Evolutionary conservation across 345 rosid genomes (phyloP).

Genomic region (Salix purpurea): DNA sequence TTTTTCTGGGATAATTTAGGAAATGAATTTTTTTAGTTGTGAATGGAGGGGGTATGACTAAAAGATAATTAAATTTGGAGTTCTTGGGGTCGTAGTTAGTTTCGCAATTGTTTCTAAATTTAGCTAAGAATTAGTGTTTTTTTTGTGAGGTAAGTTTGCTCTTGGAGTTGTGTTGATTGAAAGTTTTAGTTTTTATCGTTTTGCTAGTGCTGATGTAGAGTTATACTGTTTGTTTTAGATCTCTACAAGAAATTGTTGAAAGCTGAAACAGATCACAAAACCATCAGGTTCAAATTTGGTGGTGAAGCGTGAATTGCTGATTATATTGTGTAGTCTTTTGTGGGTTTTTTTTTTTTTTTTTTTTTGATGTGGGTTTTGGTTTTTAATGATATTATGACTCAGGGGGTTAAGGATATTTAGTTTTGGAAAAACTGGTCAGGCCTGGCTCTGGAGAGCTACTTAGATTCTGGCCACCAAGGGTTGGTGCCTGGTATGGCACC

Average conservation of each 20-base stretch:
- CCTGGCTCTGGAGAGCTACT: constrained; percentile 73
- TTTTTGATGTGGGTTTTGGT: constrained; percentile 1
- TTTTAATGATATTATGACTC: constrained; percentile 23
- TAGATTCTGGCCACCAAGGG: constrained; percentile 56
- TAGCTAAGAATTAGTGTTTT: background rate
- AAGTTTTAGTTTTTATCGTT: background rate
- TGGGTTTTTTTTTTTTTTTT: background rate
- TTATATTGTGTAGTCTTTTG: constrained; percentile 9
- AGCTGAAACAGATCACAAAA: constrained; percentile 36
- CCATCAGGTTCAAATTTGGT: constrained; percentile 27
- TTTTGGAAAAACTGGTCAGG: constrained; percentile 32
- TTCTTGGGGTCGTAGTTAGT: background rate
- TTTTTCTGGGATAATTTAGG: background rate
- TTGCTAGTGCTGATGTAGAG: constrained; percentile 17
- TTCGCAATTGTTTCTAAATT: background rate
- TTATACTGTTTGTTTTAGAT: constrained; percentile 37
- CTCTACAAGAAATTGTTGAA: constrained; percentile 36
- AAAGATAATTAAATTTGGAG: background rate
- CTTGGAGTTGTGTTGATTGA: background rate
- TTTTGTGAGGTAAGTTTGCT: background rate
- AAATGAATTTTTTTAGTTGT: background rate
- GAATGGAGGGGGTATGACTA: background rate
- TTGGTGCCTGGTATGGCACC: constrained; percentile 63
- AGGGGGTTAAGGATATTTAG: constrained; percentile 25
- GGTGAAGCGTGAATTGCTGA: constrained; percentile 24